phyloP scores from a whole-genome alignment of 179 eudicot species.

The Beta lomatogona region DNA sequence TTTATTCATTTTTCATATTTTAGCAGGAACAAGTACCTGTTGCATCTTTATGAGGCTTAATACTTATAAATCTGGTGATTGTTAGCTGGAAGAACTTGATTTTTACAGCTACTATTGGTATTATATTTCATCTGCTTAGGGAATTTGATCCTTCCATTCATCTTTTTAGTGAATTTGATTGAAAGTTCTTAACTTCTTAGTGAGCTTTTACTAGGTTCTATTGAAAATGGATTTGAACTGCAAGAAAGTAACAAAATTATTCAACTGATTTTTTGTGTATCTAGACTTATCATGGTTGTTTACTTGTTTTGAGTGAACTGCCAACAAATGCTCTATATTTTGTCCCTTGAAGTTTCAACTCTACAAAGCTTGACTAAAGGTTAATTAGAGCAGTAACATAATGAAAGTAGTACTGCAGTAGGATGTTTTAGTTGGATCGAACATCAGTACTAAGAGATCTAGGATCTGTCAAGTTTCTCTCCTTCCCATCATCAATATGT shows the following conservation, averaged over 20 bases:
- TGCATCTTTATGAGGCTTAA: not conserved
- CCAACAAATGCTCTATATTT: not conserved
- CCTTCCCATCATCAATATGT: not conserved
- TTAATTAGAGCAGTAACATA: not conserved
- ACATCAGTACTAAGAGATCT: not conserved
- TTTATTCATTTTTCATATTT: not conserved
- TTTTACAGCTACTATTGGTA: not conserved
- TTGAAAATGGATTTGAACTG: not conserved
- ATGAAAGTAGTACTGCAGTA: not conserved
- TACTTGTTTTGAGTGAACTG: not conserved
- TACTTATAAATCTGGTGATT: not conserved
- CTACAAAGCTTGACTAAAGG: not conserved
- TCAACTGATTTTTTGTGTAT: not conserved
- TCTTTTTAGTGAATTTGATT: not conserved
- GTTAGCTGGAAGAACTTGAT: not conserved
- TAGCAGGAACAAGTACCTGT: not conserved
- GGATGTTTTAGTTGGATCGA: not conserved
- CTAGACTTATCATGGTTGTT: not conserved
- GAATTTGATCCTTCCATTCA: not conserved
- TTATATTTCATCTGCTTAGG: not conserved
- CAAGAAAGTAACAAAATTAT: not conserved
- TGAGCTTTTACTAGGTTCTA: not conserved
- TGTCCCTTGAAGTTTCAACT: not conserved
- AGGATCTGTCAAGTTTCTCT: not conserved
- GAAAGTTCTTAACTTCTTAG: not conserved